Evolutionary conservation across 202 grass and related monocot species (phyloP).

Genomic region (Tripidium arundinaceum): DNA sequence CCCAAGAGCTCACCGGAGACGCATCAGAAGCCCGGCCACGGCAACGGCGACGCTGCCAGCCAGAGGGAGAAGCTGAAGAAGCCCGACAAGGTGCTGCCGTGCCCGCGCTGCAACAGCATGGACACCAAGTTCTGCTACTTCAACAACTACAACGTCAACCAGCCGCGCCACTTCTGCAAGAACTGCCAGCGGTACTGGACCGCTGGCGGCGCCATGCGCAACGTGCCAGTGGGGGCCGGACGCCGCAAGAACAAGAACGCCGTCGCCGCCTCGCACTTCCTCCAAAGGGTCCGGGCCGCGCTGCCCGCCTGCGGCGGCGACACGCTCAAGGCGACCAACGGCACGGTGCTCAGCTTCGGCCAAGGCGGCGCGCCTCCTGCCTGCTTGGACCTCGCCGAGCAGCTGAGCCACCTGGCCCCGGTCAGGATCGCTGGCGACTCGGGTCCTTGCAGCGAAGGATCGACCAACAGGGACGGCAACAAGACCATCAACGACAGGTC

Average conservation of each 20-base stretch:
- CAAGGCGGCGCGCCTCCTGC: neutral
- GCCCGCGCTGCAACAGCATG: conserved; percentile 57
- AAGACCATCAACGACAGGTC: too few species aligned
- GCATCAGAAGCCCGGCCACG: neutral
- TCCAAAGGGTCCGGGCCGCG: conserved; percentile 18
- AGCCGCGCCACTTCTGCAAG: conserved; percentile 87
- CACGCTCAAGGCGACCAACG: conserved; percentile 22
- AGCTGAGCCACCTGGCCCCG: neutral
- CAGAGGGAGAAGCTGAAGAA: conserved; percentile 38
- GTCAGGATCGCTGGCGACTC: neutral
- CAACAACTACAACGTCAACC: conserved; percentile 94
- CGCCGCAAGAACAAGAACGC: conserved; percentile 63
- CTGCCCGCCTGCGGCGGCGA: conserved; percentile 27
- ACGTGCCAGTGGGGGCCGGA: conserved; percentile 60
- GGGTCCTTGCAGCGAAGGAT: conserved; percentile 32
- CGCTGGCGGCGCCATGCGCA: conserved; percentile 61
- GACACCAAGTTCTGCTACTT: conserved; percentile 99
- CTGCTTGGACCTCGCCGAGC: conserved; percentile 5
- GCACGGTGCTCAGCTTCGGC: conserved; percentile 47
- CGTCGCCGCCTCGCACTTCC: conserved; percentile 37
- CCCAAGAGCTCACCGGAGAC: conserved; percentile 4
- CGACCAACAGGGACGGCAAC: conserved; percentile 38
- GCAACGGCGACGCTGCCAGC: neutral
- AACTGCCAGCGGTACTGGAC: conserved; percentile 80
- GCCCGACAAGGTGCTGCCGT: conserved; percentile 60